phyloP scores from a whole-genome alignment of 805 yeast genomes.

The Candida qinlingensis region DNA sequence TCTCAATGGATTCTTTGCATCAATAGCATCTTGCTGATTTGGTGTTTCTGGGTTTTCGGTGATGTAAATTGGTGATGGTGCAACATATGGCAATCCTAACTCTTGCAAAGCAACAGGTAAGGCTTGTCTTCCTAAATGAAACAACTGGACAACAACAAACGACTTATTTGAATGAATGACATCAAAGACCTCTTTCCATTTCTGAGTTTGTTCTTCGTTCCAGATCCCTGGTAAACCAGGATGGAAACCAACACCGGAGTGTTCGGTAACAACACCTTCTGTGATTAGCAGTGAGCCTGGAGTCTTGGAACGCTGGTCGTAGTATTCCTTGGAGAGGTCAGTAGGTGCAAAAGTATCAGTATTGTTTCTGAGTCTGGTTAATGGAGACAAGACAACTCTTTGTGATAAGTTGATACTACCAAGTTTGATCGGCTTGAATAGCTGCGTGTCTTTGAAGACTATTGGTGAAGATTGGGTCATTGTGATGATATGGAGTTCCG shows the following conservation, averaged over 20 bases:
- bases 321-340: slow-evolving; percentile 43
- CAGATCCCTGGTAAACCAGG: slow-evolving; percentile 42
- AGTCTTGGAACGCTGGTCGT: slow-evolving; percentile 44
- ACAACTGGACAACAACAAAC: slow-evolving; percentile 40
- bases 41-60: slow-evolving; percentile 12
- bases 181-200: slow-evolving; percentile 43
- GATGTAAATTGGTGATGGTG: slow-evolving; percentile 29
- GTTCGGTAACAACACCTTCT: slow-evolving; percentile 47
- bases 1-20: slow-evolving; percentile 27
- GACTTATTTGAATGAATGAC: slow-evolving; percentile 44
- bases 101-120: slow-evolving; percentile 26
- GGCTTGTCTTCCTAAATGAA: slow-evolving; percentile 39
- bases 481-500: background rate
- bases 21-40: slow-evolving; percentile 26
- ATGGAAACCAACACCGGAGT: slow-evolving; percentile 33
- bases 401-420: slow-evolving; percentile 30
- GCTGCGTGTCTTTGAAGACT: slow-evolving; percentile 13
- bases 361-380: slow-evolving; percentile 39
- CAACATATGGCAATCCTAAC: slow-evolving; percentile 30
- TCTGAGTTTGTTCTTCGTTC: slow-evolving; percentile 38
- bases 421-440: slow-evolving; percentile 35
- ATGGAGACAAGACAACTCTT: slow-evolving; percentile 42
- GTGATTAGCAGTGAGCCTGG: slow-evolving; percentile 56
- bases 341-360: slow-evolving; percentile 29
- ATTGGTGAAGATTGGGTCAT: background rate